These are phyloP conservation scores for Friedmanniomyces simplex DNA, from an alignment of 495 filamentous ascomycete species.

Conservation along the genomic window DNA sequence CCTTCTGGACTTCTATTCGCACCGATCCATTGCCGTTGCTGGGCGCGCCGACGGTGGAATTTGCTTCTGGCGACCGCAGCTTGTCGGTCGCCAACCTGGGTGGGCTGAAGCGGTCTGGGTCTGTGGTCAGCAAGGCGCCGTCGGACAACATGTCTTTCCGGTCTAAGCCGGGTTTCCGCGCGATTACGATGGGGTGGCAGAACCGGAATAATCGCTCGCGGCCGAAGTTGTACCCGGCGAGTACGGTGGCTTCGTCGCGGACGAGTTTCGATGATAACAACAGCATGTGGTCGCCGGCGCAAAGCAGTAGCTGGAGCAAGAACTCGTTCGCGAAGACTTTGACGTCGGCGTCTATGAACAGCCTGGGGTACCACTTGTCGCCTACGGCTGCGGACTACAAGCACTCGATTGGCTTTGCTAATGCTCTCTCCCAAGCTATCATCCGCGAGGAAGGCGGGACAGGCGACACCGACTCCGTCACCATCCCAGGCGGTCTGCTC, in stretches of 20 bases:
- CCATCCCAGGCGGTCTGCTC: slow-evolving; percentile 44
- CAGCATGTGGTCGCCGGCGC: slow-evolving; percentile 84
- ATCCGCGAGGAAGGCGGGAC: slow-evolving; percentile 69
- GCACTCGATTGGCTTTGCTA: slow-evolving; percentile 95
- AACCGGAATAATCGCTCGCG: slow-evolving; percentile 75
- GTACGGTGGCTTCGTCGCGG: slow-evolving; percentile 78
- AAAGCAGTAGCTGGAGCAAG: slow-evolving; percentile 88
- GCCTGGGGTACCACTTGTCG: slow-evolving; percentile 45
- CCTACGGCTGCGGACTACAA: slow-evolving; percentile 81
- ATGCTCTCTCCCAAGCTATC: slow-evolving; percentile 87
- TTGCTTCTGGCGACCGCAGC: not conserved
- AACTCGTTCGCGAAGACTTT: slow-evolving; percentile 82
- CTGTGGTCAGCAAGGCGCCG: slow-evolving; percentile 79
- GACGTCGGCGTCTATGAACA: slow-evolving; percentile 78
- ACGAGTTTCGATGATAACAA: slow-evolving; percentile 87
- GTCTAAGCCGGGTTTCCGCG: slow-evolving; percentile 42
- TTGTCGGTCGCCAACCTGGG: slow-evolving; percentile 1
- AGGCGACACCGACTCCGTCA: slow-evolving; percentile 34
- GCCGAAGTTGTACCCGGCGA: slow-evolving; percentile 64
- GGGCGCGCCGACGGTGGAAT: slow-evolving; percentile 39
- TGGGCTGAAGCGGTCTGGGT: slow-evolving; percentile 68
- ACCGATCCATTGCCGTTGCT: slow-evolving; percentile 74
- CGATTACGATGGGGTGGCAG: slow-evolving; percentile 59
- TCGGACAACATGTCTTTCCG: slow-evolving; percentile 60
- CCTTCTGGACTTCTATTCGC: slow-evolving; percentile 83